These are phyloP conservation scores for Diaporthe citri DNA, from an alignment of 2,329 filamentous ascomycete species.

Conservation along the genomic window DNA sequence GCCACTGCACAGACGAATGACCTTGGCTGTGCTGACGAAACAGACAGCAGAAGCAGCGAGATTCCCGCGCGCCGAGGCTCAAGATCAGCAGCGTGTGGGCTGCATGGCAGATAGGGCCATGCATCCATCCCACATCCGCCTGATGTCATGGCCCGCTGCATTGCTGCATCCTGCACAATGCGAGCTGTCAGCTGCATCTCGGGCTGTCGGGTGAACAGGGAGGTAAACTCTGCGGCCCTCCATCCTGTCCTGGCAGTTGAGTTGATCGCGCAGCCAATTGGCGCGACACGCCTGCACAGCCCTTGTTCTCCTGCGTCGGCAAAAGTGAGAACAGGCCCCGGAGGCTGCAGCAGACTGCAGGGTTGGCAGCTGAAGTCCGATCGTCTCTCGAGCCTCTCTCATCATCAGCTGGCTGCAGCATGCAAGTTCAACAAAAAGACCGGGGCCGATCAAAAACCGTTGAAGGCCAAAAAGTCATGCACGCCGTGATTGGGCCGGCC, in stretches of 20 bases:
- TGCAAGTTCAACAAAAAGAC: not conserved
- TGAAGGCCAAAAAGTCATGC: not conserved
- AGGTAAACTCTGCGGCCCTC: not conserved
- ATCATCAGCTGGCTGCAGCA: not conserved
- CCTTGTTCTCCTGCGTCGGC: not conserved
- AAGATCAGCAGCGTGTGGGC: not conserved
- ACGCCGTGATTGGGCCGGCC: slow-evolving; percentile 11
- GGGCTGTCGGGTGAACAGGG: slow-evolving; percentile 11
- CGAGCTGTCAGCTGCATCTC: not conserved
- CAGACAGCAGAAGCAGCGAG: not conserved
- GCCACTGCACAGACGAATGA: not conserved
- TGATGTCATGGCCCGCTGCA: slow-evolving; percentile 26
- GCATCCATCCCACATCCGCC: slow-evolving; percentile 19
- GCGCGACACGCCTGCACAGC: not conserved
- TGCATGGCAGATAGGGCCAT: not conserved
- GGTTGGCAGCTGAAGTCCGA: slow-evolving; percentile 6
- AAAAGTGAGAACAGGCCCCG: not conserved
- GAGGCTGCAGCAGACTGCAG: slow-evolving; percentile 1
- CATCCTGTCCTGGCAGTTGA: not conserved
- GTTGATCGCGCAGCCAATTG: slow-evolving; percentile 1
- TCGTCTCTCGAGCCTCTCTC: not conserved
- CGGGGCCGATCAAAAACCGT: slow-evolving; percentile 3
- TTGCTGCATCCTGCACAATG: not conserved
- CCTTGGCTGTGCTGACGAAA: not conserved
- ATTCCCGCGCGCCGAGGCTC: slow-evolving; percentile 7